Percentiles rank a stretch among this genome's conserved stretches.
phyloP scores from a whole-genome alignment of 495 filamentous ascomycete genomes.

The Tricharina praecox region DNA sequence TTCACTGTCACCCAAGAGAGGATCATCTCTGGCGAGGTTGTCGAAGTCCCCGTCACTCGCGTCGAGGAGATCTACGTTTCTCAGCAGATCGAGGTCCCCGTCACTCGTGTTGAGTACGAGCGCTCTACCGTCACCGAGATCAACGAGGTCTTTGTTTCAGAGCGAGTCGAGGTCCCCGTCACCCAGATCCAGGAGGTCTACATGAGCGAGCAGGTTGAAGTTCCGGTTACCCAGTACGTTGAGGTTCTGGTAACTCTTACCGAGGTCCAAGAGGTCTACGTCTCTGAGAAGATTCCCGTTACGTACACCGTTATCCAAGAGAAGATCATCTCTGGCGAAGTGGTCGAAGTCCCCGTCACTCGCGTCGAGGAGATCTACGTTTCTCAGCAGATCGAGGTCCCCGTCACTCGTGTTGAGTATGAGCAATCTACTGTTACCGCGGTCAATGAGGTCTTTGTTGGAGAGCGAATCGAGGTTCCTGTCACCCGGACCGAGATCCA shows the following conservation, averaged over 20 bases:
- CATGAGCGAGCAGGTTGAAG: conserved; percentile 10
- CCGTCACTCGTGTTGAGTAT: conserved; percentile 8
- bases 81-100: conserved; percentile 10
- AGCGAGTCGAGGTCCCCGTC: conserved; percentile 15
- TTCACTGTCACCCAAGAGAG: background rate
- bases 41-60: conserved; percentile 12
- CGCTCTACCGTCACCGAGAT: background rate
- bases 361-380: conserved; percentile 12
- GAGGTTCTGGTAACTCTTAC: too few relatives aligned
- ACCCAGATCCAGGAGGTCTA: conserved; percentile 1
- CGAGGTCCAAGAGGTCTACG: conserved; percentile 14
- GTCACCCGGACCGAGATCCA: conserved; percentile 1
- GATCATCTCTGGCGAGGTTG: background rate
- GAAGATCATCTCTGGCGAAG: conserved; percentile 8
- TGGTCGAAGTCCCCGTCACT: conserved; percentile 13
- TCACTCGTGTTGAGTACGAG: conserved; percentile 7
- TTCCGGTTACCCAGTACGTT: too few relatives aligned
- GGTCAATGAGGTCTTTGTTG: background rate
- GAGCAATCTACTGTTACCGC: conserved; percentile 13
- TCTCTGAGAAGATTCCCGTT: conserved; percentile 13
- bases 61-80: conserved; percentile 12
- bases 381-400: conserved; percentile 9
- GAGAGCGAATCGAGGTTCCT: conserved; percentile 1
- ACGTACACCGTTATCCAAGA: conserved; percentile 11
- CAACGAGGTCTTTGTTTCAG: conserved; percentile 6